Conservation (phyloP, 371 early-diverging fungal genomes). For the Entomophthora muscae region DNA sequence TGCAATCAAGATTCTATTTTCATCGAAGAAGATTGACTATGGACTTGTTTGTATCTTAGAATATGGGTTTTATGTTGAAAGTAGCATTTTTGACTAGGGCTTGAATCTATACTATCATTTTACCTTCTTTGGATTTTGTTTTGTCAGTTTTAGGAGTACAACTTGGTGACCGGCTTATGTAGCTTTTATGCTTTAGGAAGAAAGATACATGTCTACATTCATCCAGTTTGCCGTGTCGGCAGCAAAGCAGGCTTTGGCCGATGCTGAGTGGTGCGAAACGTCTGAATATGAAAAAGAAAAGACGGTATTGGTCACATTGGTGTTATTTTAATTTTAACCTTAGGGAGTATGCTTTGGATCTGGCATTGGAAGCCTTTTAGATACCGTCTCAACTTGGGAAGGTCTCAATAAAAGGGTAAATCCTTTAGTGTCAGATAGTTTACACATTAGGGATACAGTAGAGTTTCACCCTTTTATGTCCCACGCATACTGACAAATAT, state of each 20-base stretch:
- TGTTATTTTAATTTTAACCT: conserved; percentile 6
- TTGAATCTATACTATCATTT: too few species aligned
- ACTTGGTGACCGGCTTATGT: too few species aligned
- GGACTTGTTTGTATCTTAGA: too few species aligned
- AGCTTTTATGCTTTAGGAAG: too few species aligned
- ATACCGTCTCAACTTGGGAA: conserved; percentile 40
- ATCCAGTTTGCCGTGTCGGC: conserved; percentile 78
- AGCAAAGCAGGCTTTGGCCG: conserved; percentile 66
- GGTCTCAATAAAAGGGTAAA: conserved; percentile 32
- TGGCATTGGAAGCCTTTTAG: conserved; percentile 83
- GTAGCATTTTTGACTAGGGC: too few species aligned
- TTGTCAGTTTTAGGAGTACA: too few species aligned
- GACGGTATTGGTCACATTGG: conserved; percentile 11
- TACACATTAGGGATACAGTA: conserved; percentile 37
- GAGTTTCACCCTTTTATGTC: conserved; percentile 78
- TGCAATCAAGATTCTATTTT: too few species aligned
- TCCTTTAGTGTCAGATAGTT: not conserved
- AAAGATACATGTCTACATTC: conserved; percentile 56
- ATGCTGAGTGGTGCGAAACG: conserved; percentile 49
- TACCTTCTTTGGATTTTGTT: too few species aligned
- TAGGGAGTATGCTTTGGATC: conserved; percentile 81
- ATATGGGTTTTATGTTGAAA: too few species aligned
- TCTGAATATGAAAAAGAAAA: conserved; percentile 31
- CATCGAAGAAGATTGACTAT: too few species aligned
- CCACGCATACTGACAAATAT: conserved; percentile 81